Percentiles rank a stretch among this genome's conserved stretches.
Conservation (phyloP, 331 rosid genomes). For the Dryas integrifolia region DNA sequence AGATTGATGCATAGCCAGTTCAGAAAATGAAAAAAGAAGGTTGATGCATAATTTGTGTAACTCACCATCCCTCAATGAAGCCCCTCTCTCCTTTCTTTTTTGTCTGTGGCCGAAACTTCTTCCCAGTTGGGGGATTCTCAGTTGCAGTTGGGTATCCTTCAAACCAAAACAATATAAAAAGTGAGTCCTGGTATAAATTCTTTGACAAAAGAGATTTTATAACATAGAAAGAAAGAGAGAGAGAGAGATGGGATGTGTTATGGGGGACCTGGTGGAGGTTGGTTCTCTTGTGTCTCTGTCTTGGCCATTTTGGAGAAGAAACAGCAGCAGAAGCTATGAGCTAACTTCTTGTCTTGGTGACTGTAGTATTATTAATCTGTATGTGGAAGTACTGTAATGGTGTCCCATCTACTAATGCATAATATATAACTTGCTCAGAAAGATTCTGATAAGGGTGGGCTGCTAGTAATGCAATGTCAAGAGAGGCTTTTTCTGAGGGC, state of each 20-base stretch:
- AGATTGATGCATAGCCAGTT: not conserved
- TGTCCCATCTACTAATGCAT: conserved; percentile 16
- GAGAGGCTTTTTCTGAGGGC: not conserved
- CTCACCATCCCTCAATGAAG: conserved; percentile 84
- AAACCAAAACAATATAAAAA: conserved; percentile 20
- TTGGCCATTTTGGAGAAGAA: conserved; percentile 45
- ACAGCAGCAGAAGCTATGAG: not conserved
- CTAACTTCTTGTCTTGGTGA: not conserved
- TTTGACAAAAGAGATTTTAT: not conserved
- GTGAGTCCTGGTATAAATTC: not conserved
- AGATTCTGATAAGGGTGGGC: not conserved
- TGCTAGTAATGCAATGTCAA: not conserved
- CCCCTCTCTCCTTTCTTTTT: conserved; percentile 72
- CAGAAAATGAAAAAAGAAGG: not conserved
- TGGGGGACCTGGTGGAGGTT: conserved; percentile 59
- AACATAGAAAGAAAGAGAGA: not conserved
- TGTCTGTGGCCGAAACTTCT: conserved; percentile 31
- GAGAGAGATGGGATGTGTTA: conserved; percentile 12
- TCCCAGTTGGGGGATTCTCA: conserved; percentile 42
- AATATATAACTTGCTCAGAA: not conserved
- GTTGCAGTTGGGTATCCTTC: conserved; percentile 63
- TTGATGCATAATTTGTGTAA: not conserved
- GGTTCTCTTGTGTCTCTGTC: conserved; percentile 39
- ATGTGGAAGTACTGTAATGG: conserved; percentile 4
- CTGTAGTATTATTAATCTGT: conserved; percentile 12